Evolutionary conservation across 768 basidiomycete genomes (phyloP).

Genomic region (Cubamyces lactineus): DNA sequence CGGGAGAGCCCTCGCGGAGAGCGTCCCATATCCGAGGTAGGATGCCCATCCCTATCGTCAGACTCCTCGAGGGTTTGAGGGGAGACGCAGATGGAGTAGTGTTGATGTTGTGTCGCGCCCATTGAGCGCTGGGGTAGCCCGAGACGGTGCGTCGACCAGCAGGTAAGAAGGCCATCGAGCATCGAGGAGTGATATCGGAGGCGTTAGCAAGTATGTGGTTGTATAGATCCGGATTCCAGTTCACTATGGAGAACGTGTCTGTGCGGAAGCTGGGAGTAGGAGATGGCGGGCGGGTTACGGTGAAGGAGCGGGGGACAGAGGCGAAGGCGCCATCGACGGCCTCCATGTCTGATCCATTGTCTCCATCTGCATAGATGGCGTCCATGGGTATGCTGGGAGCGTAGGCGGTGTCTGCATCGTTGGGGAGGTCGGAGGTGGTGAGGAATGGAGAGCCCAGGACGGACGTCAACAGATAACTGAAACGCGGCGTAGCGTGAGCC

Average conservation of each 20-base stretch:
- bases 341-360: conserved; percentile 31
- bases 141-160: conserved; percentile 27
- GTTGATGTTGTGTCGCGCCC: not conserved
- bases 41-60: conserved; percentile 36
- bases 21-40: conserved; percentile 46
- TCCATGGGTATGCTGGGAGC: conserved; percentile 15
- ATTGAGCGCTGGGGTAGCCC: conserved; percentile 22
- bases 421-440: conserved; percentile 34
- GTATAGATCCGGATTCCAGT: conserved; percentile 34
- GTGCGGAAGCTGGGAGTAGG: conserved; percentile 45
- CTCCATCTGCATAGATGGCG: conserved; percentile 19
- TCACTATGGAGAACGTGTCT: conserved; percentile 50
- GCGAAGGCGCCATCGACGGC: conserved; percentile 33
- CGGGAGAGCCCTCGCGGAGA: conserved; percentile 40
- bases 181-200: conserved; percentile 36
- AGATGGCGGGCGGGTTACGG: conserved; percentile 45
- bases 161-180: conserved; percentile 32
- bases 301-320: conserved; percentile 33
- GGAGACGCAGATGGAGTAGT: conserved; percentile 20
- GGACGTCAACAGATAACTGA: conserved; percentile 39
- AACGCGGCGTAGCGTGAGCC: conserved; percentile 30
- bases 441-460: conserved; percentile 40
- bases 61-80: conserved; percentile 30
- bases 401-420: conserved; percentile 21
- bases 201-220: conserved; percentile 10